Evolutionary conservation across 75 land plant species (phyloP), one percentile per base, ranked within the genome.

Genomic region (Ceratopteris richardii): DNA sequence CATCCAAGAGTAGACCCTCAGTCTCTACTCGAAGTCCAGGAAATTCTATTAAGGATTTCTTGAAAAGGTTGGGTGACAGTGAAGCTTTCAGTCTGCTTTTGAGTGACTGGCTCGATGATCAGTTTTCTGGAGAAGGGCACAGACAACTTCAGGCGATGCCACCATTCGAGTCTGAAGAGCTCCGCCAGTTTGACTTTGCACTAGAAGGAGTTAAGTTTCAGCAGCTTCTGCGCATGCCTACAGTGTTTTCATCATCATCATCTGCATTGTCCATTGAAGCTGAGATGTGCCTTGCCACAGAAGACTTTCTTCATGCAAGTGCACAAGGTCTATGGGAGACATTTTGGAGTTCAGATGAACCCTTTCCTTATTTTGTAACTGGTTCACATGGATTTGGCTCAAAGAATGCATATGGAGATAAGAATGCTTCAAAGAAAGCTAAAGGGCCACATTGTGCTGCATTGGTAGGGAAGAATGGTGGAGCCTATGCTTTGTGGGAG

Each of bases 151-250:
- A 52, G 28, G 54, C 2, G 2, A 23, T 2, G 6, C 2, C 54
- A 4, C 54, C 13, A 4, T 26, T 52, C 27, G 4, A 52, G 51
- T 40, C 43, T 37, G 53, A 88, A 60, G 83, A 82, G 27, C 66
- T 89, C 44, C 75, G 58, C 14, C 50, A 71, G 64, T 73, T 89
- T 47, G 89, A 85, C 72, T 80, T 67, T 71, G 89, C 89, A 52
- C 52, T 89, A 54, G 94, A 85, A 26, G 86, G 90, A 12, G 79
- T 85, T 25, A 40, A 61, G 39, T 85, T 85, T 54, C 83, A 85
- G 68, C 86, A 85, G 62, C 62, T 82, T 1, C 67, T 82, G 28
- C 76, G 90, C 29, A 89, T 89, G 95, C 95, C 90, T 4, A 48
- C 57, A 33, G 50, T 73, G 33, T 59, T 47, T 47, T 53, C 67